Evolutionary conservation across 208 protist species (phyloP).

Genomic region (Lotmaria passim): DNA sequence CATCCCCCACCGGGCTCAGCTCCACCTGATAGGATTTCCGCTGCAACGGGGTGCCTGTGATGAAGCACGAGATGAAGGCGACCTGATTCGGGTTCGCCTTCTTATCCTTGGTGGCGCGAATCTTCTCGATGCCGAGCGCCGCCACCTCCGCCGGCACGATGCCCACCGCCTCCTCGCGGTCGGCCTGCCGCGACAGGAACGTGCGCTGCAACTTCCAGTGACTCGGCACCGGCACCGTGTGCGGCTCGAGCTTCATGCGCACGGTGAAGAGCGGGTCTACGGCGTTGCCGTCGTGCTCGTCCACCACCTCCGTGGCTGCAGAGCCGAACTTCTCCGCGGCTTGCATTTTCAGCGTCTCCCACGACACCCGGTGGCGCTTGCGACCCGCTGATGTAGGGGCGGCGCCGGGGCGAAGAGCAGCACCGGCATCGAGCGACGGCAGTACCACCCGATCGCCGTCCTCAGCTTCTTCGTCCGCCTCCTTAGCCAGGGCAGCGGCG

Average conservation of each 20-base stretch:
- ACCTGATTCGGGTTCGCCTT: slow-evolving; percentile 96
- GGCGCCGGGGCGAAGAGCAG: not conserved
- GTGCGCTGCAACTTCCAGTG: slow-evolving; percentile 99
- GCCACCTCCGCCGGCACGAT: slow-evolving; percentile 96
- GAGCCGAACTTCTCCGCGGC: slow-evolving; percentile 49
- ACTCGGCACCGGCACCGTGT: slow-evolving; percentile 95
- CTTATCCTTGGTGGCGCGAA: slow-evolving; percentile 97
- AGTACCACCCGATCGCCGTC: slow-evolving; percentile 43
- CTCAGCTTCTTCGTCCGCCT: slow-evolving; percentile 18
- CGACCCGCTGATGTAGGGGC: slow-evolving; percentile 31
- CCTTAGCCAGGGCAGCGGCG: slow-evolving; percentile 5
- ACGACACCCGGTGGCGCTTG: slow-evolving; percentile 62
- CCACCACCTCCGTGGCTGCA: slow-evolving; percentile 89
- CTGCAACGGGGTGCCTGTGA: slow-evolving; percentile 96
- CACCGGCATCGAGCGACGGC: slow-evolving; percentile 16
- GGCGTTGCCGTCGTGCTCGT: slow-evolving; percentile 96
- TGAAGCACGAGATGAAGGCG: slow-evolving; percentile 98
- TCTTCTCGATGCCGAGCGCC: slow-evolving; percentile 94
- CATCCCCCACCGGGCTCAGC: slow-evolving; percentile 93
- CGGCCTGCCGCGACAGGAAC: slow-evolving; percentile 96
- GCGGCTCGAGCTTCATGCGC: slow-evolving; percentile 92
- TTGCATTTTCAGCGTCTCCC: slow-evolving; percentile 66
- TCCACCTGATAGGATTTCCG: slow-evolving; percentile 81
- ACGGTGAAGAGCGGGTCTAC: slow-evolving; percentile 97
- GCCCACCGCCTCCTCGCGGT: slow-evolving; percentile 93